These are phyloP conservation scores for Arthrobotrys pseudoclavata DNA, from an alignment of 2,329 filamentous ascomycete species.

Conservation along the genomic window DNA sequence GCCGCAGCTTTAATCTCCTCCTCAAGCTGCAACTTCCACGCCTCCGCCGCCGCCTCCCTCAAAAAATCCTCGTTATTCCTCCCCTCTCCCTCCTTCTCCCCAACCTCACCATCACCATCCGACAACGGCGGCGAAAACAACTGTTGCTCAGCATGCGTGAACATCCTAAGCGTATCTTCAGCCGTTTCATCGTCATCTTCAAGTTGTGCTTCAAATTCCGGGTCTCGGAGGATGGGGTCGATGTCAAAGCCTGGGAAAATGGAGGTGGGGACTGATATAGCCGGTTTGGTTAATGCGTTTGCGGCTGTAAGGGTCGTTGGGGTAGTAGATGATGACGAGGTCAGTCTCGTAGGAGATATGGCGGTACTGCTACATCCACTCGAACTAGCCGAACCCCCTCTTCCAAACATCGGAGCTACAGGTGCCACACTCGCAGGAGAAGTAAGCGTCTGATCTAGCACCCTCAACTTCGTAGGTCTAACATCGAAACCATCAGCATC, in stretches of 20 bases:
- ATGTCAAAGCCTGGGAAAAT: conserved; percentile 52
- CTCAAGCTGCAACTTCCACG: conserved; percentile 58
- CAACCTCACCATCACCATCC: conserved; percentile 33
- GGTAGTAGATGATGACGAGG: background rate
- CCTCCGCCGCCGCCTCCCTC: conserved; percentile 52
- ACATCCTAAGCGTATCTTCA: conserved; percentile 55
- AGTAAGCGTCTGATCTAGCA: conserved; percentile 54
- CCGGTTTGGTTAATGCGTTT: conserved; percentile 18
- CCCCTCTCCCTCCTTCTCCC: conserved; percentile 35
- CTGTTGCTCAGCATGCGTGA: conserved; percentile 55
- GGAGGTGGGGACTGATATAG: conserved; percentile 27
- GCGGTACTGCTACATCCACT: conserved; percentile 39
- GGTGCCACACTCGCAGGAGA: conserved; percentile 50
- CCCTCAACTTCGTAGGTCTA: conserved; percentile 51
- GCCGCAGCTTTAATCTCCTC: conserved; percentile 40
- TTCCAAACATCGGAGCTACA: conserved; percentile 52
- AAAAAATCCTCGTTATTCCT: conserved; percentile 50
- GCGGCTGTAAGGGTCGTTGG: conserved; percentile 5
- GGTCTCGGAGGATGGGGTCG: conserved; percentile 50
- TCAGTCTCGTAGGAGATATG: conserved; percentile 26
- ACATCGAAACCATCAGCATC: conserved; percentile 5
- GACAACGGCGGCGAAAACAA: conserved; percentile 54
- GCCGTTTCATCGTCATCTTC: conserved; percentile 53
- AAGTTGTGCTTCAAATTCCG: conserved; percentile 50
- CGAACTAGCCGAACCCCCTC: conserved; percentile 8